Evolutionary conservation across 2,329 filamentous ascomycete species (phyloP).

Genomic region (Leptographium wingfieldii): DNA sequence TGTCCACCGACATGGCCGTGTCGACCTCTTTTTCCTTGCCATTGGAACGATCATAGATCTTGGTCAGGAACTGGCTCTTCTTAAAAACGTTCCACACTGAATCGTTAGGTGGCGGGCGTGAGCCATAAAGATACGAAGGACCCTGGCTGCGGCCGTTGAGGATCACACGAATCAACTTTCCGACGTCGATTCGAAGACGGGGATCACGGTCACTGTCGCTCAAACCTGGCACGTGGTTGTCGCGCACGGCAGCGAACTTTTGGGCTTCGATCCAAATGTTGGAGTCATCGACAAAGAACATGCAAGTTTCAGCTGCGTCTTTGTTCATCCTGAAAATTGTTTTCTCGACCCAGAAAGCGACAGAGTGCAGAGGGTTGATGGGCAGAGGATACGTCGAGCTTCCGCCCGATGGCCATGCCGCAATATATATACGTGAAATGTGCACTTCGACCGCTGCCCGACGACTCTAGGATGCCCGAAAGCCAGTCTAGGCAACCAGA

Average conservation of each 20-base stretch:
- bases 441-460: neutral
- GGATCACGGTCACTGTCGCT: constrained; percentile 14
- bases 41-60: constrained; percentile 12
- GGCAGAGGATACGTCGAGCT: no score
- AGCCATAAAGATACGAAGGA: constrained; percentile 15
- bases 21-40: constrained; percentile 18
- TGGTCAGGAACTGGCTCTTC: constrained; percentile 9
- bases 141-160: constrained; percentile 9
- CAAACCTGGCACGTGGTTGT: constrained; percentile 13
- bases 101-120: constrained; percentile 16
- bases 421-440: neutral
- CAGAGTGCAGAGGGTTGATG: no score
- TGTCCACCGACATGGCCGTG: constrained; percentile 14
- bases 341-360: neutral
- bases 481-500: no score
- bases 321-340: neutral
- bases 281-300: constrained; percentile 16
- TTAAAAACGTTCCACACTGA: constrained; percentile 13
- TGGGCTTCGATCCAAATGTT: constrained; percentile 16
- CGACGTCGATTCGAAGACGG: constrained; percentile 6
- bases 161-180: constrained; percentile 2
- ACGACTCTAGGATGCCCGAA: no score
- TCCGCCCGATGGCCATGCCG: no score
- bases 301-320: constrained; percentile 8
- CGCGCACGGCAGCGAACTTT: constrained; percentile 13